Percentiles rank a stretch among this genome's conserved stretches.
Conservation (phyloP, 208 protist species). For the Trypanosoma conorhini region DNA sequence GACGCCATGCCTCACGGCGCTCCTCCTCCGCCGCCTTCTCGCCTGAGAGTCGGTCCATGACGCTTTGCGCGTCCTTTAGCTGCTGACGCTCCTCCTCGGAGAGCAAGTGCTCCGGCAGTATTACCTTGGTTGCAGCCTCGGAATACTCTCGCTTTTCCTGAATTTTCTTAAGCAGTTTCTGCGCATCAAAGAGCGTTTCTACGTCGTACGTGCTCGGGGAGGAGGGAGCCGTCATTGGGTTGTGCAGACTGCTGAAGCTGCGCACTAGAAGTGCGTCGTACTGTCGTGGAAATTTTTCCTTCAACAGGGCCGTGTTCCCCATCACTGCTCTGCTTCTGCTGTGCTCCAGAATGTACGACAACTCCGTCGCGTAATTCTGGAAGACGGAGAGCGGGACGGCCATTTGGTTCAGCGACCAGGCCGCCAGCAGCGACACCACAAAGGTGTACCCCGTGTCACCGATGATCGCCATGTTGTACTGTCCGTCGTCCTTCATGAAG, state of each 20-base stretch:
- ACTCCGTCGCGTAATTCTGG: slow-evolving; percentile 69
- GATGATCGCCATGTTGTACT: slow-evolving; percentile 63
- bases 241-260: slow-evolving; percentile 23
- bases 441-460: slow-evolving; percentile 68
- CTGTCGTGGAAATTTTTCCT: slow-evolving; percentile 57
- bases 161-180: slow-evolving; percentile 33
- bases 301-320: slow-evolving; percentile 47
- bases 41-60: slow-evolving; percentile 30
- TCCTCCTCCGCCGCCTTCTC: slow-evolving; percentile 18
- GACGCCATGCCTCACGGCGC: slow-evolving; percentile 20
- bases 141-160: slow-evolving; percentile 5
- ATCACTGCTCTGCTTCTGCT: slow-evolving; percentile 60
- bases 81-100: slow-evolving; percentile 15
- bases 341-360: slow-evolving; percentile 85
- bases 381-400: slow-evolving; percentile 70
- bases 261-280: slow-evolving; percentile 51
- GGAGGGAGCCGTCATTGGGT: not conserved
- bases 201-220: slow-evolving; percentile 42
- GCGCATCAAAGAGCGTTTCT: slow-evolving; percentile 53
- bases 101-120: slow-evolving; percentile 30
- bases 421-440: slow-evolving; percentile 73
- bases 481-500: slow-evolving; percentile 61
- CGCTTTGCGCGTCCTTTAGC: slow-evolving; percentile 36
- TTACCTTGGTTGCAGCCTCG: not conserved
- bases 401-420: slow-evolving; percentile 79